A percentile compares a stretch with the other conserved stretches of the same genome.
Evolutionary conservation across 129 eudicot genomes (phyloP).

Genomic region (Artemisia argyi): DNA sequence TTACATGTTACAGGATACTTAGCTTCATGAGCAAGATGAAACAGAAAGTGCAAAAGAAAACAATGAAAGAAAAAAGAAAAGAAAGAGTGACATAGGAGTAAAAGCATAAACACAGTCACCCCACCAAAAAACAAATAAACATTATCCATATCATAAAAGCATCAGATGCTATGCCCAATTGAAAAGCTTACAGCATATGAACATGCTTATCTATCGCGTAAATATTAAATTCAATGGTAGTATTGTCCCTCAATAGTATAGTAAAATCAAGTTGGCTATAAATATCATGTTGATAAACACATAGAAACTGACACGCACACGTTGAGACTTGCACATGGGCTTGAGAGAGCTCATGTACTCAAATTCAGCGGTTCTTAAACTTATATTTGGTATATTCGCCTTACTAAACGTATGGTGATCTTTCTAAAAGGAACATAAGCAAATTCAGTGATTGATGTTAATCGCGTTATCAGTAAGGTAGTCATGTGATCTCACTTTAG

Average conservation of each 20-base stretch:
- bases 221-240: not conserved
- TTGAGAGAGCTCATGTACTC: not conserved
- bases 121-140: constrained; percentile 24
- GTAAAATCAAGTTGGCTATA: not conserved
- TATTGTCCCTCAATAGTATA: not conserved
- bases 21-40: constrained; percentile 54
- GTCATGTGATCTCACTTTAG: constrained; percentile 1
- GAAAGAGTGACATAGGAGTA: constrained; percentile 36
- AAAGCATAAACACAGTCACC: constrained; percentile 44
- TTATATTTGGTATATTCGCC: constrained; percentile 15
- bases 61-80: constrained; percentile 20
- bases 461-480: no score
- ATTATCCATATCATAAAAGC: constrained; percentile 35
- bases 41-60: constrained; percentile 25
- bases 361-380: not conserved
- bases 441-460: not conserved
- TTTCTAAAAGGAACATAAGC: constrained; percentile 7
- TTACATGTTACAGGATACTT: constrained; percentile 28
- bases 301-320: not conserved
- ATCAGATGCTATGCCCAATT: constrained; percentile 36
- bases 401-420: not conserved
- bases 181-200: constrained; percentile 4
- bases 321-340: constrained; percentile 26
- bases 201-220: constrained; percentile 6
- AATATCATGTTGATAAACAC: not conserved